A percentile compares a stretch with the other conserved stretches of the same genome.
Evolutionary conservation across 805 yeast species (phyloP).

Genomic region (Tetrapisispora phaffii): DNA sequence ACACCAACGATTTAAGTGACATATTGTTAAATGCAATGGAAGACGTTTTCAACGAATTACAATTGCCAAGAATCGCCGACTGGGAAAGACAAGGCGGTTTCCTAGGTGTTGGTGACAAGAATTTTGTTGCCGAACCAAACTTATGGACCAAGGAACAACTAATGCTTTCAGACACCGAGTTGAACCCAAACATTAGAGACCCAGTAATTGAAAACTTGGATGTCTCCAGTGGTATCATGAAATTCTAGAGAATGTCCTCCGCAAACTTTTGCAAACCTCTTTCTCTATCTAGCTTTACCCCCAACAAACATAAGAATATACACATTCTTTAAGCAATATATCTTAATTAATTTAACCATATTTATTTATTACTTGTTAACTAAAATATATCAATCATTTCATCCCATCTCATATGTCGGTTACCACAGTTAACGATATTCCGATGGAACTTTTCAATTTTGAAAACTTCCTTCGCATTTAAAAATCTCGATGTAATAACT

Average conservation of each 20-base stretch:
- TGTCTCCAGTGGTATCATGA: slow-evolving; percentile 53
- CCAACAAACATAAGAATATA: too few species aligned
- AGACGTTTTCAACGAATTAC: slow-evolving; percentile 64
- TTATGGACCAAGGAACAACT: slow-evolving; percentile 86
- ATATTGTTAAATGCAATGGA: slow-evolving; percentile 71
- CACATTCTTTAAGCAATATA: neutral
- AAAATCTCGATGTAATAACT: neutral
- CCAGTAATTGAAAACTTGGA: slow-evolving; percentile 56
- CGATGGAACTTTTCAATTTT: neutral
- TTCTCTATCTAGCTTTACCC: too few species aligned
- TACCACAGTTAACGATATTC: neutral
- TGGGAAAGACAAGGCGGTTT: slow-evolving; percentile 81
- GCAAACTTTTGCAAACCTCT: too few species aligned
- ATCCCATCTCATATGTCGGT: neutral
- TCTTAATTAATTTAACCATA: neutral
- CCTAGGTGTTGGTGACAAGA: slow-evolving; percentile 72
- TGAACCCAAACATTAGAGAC: slow-evolving; percentile 56
- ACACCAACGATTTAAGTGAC: slow-evolving; percentile 65
- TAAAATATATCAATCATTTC: too few species aligned
- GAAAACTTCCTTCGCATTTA: neutral
- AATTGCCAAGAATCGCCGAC: slow-evolving; percentile 62
- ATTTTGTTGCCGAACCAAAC: slow-evolving; percentile 42
- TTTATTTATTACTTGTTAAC: neutral
- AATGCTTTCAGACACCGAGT: slow-evolving; percentile 47
- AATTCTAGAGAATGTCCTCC: neutral